Evolutionary conservation across 495 filamentous ascomycete genomes (phyloP), one percentile per base, ranked within the genome.

Genomic region (Viridothelium virens): DNA sequence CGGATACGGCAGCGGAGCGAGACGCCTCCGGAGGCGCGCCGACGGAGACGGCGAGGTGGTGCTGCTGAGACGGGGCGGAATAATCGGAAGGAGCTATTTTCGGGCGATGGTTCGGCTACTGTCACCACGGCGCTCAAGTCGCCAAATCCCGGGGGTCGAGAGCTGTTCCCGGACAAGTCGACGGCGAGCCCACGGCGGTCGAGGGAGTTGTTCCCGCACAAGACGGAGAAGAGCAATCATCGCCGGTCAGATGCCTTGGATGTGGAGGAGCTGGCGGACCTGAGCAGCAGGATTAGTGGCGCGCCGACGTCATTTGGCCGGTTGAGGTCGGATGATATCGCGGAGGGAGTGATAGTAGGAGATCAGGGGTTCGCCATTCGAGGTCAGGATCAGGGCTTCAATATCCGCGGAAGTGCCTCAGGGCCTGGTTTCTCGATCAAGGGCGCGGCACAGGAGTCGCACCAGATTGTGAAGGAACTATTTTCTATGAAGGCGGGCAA

Each of bases 151-250:
- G 33, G 65, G 11, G 56, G 38, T 1, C 76, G 74, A 66, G 75
- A 77, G 67, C 73, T 76, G 5, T 74, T 74, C 67, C 69, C 69
- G 2, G 69, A 64, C 44, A 68, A 59, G 65, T 11, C 62, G n/a
- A 16, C 70, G 37, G 12, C 66, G 9, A 36, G 2, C 41, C 18
- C 61, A 62, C 63, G 63, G 6, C 46, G 50, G 46, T 39, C 67
- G 3, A 88, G 86, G 63, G 89, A 93, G 67, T 82, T 92, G 4
- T 89, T 93, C 74, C 88, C 89, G 0, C 79, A 79, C 63, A 86
- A 84, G 67, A 76, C 79, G 7, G 73, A 68, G 31, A 66, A 70
- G 36, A 84, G 80, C 66, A 84, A 85, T 67, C 87, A 89, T 69
- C 86, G 87, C 44, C 81, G 86, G 0, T 84, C 84, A 38, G 84